Percentiles rank a stretch among this genome's conserved stretches.
These are phyloP conservation scores for Metschnikowia lochheadii DNA, from an alignment of 805 yeast species.

Conservation along the genomic window DNA sequence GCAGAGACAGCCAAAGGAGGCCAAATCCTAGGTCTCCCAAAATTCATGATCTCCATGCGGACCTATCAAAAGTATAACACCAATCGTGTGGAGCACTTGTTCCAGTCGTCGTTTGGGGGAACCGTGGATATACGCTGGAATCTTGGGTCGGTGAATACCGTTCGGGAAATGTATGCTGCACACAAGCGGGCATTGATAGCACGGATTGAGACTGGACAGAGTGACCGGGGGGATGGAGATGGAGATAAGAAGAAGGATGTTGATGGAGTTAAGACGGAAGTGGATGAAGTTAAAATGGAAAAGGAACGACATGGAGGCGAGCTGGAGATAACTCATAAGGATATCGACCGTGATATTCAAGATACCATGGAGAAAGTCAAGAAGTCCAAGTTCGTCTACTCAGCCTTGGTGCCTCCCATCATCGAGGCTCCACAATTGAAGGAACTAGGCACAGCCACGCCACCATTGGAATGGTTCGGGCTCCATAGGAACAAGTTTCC, in stretches of 20 bases:
- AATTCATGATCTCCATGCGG: slow-evolving; percentile 68
- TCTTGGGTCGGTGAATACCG: slow-evolving; percentile 82
- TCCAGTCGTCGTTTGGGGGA: slow-evolving; percentile 76
- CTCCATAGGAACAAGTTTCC: slow-evolving; percentile 85
- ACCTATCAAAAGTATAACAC: slow-evolving; percentile 57
- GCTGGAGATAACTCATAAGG: slow-evolving; percentile 7
- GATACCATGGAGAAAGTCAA: slow-evolving; percentile 35
- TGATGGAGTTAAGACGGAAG: background rate
- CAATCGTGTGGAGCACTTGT: slow-evolving; percentile 60
- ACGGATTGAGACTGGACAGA: slow-evolving; percentile 31
- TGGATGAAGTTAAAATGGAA: background rate
- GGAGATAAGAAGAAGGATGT: background rate
- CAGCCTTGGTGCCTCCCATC: slow-evolving; percentile 67
- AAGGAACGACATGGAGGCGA: background rate
- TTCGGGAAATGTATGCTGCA: slow-evolving; percentile 87
- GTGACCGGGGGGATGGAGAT: slow-evolving; percentile 11
- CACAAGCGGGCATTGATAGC: slow-evolving; percentile 72
- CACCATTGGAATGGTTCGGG: slow-evolving; percentile 98
- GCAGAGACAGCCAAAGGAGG: slow-evolving; percentile 72
- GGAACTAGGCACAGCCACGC: slow-evolving; percentile 95
- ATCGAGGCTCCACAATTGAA: slow-evolving; percentile 86
- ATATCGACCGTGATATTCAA: slow-evolving; percentile 35
- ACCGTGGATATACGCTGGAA: slow-evolving; percentile 93
- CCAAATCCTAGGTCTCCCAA: slow-evolving; percentile 73
- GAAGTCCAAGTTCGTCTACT: slow-evolving; percentile 47